Evolutionary conservation across 129 eudicot species (phyloP).

Genomic region (Sambucus nigra): DNA sequence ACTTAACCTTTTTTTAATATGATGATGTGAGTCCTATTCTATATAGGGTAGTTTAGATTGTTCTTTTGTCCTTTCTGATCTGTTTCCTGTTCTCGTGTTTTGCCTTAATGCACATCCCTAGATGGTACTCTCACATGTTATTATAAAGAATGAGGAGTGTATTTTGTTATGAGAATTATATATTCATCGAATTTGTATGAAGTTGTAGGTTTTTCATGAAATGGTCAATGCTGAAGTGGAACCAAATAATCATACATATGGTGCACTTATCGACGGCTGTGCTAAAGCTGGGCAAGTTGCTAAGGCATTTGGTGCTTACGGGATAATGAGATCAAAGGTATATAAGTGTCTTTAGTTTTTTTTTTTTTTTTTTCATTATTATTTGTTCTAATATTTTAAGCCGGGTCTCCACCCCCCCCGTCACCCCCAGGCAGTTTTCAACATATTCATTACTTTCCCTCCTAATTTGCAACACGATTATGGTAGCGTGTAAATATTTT

Average conservation of each 20-base stretch:
- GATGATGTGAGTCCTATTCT: no score
- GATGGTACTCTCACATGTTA: neutral
- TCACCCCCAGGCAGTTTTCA: no score
- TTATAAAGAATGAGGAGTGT: neutral
- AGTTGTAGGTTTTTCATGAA: conserved; percentile 87
- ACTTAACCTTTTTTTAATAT: no score
- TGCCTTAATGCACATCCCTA: no score
- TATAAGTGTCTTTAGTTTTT: neutral
- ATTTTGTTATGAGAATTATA: neutral
- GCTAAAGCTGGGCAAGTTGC: conserved; percentile 98
- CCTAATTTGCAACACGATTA: neutral
- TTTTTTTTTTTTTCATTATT: neutral
- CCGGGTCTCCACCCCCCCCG: neutral
- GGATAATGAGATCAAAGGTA: conserved; percentile 97
- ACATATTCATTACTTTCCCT: neutral
- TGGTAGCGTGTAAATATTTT: conserved; percentile 5
- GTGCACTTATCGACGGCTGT: conserved; percentile 99
- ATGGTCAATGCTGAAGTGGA: conserved; percentile 85
- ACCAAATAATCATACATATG: conserved; percentile 89
- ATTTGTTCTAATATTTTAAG: neutral
- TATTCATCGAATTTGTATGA: neutral
- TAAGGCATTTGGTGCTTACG: conserved; percentile 99
- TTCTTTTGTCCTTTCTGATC: no score
- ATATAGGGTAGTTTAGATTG: no score
- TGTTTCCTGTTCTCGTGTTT: no score